These are phyloP conservation scores for Hygrophorus russula DNA, from an alignment of 768 basidiomycete species.

Conservation along the genomic window DNA sequence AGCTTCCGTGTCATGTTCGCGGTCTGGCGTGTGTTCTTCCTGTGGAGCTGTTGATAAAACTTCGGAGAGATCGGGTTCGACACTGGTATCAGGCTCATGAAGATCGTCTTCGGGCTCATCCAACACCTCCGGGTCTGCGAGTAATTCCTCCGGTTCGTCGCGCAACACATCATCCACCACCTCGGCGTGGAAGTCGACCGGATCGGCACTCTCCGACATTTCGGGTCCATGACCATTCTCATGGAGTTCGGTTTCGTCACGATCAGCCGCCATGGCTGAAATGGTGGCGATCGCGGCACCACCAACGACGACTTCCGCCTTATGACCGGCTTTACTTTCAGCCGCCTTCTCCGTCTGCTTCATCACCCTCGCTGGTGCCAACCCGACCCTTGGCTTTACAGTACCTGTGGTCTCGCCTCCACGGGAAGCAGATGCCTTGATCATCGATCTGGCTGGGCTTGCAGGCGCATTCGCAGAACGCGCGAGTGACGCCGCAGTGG, in stretches of 20 bases:
- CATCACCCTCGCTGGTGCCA: not conserved
- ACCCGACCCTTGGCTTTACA: constrained; percentile 10
- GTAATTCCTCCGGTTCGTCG: constrained; percentile 4
- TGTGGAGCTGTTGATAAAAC: too few relatives aligned
- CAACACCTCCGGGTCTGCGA: not conserved
- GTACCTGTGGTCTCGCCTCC: constrained; percentile 20
- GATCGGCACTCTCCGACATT: not conserved
- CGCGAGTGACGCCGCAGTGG: constrained; percentile 68
- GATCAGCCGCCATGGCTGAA: too few relatives aligned
- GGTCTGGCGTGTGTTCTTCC: too few relatives aligned
- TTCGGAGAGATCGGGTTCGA: not conserved
- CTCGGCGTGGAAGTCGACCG: not conserved
- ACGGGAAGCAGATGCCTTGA: constrained; percentile 10
- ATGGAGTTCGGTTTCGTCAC: too few relatives aligned
- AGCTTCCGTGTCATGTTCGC: constrained; percentile 3
- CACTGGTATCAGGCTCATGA: not conserved
- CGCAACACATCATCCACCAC: not conserved
- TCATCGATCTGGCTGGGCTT: constrained; percentile 17
- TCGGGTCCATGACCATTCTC: not conserved
- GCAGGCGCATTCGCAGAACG: constrained; percentile 27
- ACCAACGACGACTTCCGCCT: constrained; percentile 9
- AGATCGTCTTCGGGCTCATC: not conserved
- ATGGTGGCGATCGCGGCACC: too few relatives aligned
- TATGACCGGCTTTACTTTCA: constrained; percentile 11
- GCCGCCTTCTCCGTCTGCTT: constrained; percentile 12